A percentile compares a stretch with the other conserved stretches of the same genome.
Conservation (phyloP, 805 yeast genomes). For the Ogataea wickerhamii region DNA sequence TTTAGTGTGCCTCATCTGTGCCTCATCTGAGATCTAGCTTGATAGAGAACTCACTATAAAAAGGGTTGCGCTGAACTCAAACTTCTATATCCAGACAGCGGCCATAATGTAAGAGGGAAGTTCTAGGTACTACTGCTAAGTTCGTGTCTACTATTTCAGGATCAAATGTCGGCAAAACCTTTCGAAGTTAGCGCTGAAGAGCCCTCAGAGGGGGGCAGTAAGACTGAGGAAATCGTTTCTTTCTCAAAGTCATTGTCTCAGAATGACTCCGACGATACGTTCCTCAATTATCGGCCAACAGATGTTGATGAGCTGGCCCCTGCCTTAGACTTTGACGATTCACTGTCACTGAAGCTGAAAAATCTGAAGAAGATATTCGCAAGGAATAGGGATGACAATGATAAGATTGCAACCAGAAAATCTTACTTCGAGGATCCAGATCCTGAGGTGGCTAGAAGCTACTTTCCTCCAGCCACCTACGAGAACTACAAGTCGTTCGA, state of each 20-base stretch:
- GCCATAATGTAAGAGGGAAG: too few species aligned
- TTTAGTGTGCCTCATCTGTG: too few species aligned
- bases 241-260: not conserved
- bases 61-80: too few species aligned
- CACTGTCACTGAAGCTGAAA: constrained; percentile 6
- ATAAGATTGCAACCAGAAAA: constrained; percentile 13
- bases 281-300: constrained; percentile 4
- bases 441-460: constrained; percentile 8
- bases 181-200: not conserved
- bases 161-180: too few species aligned
- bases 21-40: too few species aligned
- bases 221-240: constrained; percentile 7
- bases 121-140: too few species aligned
- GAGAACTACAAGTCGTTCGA: constrained; percentile 15
- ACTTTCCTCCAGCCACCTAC: constrained; percentile 12
- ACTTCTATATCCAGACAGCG: too few species aligned
- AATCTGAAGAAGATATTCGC: constrained; percentile 6
- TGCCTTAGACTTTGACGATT: constrained; percentile 7
- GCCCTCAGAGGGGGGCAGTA: not conserved
- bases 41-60: too few species aligned
- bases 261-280: not conserved
- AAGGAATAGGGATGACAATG: constrained; percentile 4
- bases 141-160: too few species aligned
- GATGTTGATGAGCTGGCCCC: constrained; percentile 12
- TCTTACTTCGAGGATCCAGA: constrained; percentile 17